These are phyloP conservation scores for Lactarius evosmus DNA, from an alignment of 768 basidiomycete genomes.

Conservation along the genomic window DNA sequence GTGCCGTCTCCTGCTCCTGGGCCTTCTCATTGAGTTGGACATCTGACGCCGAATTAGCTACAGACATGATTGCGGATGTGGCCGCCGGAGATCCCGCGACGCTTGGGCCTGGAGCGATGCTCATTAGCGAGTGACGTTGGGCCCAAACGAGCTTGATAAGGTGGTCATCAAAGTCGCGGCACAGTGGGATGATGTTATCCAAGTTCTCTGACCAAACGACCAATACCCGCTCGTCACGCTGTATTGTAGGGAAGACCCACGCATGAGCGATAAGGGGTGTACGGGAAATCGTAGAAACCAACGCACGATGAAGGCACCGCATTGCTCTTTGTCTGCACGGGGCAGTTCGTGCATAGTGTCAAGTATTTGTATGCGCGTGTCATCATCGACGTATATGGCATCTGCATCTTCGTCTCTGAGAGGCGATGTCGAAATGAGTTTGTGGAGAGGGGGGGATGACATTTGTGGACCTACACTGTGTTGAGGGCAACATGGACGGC, in stretches of 20 bases:
- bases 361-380: slow-evolving; percentile 86
- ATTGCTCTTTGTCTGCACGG: slow-evolving; percentile 86
- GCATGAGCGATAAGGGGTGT: background rate
- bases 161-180: slow-evolving; percentile 67
- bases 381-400: slow-evolving; percentile 66
- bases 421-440: background rate
- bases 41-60: slow-evolving; percentile 50
- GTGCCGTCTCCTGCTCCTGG: slow-evolving; percentile 25
- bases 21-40: slow-evolving; percentile 54
- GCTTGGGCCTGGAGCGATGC: slow-evolving; percentile 20
- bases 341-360: slow-evolving; percentile 65
- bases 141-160: slow-evolving; percentile 81
- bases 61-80: slow-evolving; percentile 47
- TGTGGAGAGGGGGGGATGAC: background rate
- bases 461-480: slow-evolving; percentile 51
- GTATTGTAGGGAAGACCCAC: slow-evolving; percentile 5
- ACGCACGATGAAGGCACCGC: slow-evolving; percentile 80
- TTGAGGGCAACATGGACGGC: slow-evolving; percentile 76
- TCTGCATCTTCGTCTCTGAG: slow-evolving; percentile 54
- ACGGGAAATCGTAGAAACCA: no score
- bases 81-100: slow-evolving; percentile 39
- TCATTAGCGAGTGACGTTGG: slow-evolving; percentile 32
- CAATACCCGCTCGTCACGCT: slow-evolving; percentile 82
- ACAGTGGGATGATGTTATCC: slow-evolving; percentile 73
- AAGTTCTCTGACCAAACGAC: slow-evolving; percentile 84